phyloP scores from a whole-genome alignment of 2,329 filamentous ascomycete species.

The Fusarium abutilonis region DNA sequence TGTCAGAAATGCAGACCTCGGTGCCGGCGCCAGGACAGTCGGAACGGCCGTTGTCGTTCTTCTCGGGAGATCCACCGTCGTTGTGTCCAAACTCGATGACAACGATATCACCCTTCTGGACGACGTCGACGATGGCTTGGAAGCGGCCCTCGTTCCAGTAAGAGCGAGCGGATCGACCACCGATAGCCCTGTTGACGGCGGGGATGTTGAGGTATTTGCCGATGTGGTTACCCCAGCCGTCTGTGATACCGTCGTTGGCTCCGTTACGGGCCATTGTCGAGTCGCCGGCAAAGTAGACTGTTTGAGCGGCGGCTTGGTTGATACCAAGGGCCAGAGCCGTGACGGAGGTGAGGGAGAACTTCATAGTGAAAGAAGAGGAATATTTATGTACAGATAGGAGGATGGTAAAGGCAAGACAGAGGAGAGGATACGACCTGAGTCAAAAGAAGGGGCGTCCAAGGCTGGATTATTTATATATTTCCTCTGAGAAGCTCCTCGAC shows the following conservation, averaged over 20 bases:
- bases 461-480: constrained; percentile 25
- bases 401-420: neutral
- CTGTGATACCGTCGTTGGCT: constrained; percentile 52
- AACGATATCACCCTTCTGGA: constrained; percentile 70
- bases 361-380: constrained; percentile 30
- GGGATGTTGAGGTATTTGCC: constrained; percentile 56
- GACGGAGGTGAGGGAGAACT: constrained; percentile 32
- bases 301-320: constrained; percentile 22
- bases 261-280: constrained; percentile 67
- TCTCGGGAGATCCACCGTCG: constrained; percentile 67
- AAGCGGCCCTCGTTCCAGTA: constrained; percentile 75
- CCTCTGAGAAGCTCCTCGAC: neutral
- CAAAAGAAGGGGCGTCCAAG: neutral
- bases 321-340: constrained; percentile 31
- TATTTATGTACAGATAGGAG: neutral
- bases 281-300: constrained; percentile 65
- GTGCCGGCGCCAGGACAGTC: constrained; percentile 65
- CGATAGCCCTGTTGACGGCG: constrained; percentile 72
- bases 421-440: neutral
- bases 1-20: constrained; percentile 59
- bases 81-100: constrained; percentile 80
- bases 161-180: constrained; percentile 72
- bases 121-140: constrained; percentile 60
- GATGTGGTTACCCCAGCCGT: constrained; percentile 72
- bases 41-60: constrained; percentile 68